A percentile compares a stretch with the other conserved stretches of the same genome.
Evolutionary conservation across 2,329 filamentous ascomycete genomes (phyloP).

Genomic region (Orbilia brochopaga): DNA sequence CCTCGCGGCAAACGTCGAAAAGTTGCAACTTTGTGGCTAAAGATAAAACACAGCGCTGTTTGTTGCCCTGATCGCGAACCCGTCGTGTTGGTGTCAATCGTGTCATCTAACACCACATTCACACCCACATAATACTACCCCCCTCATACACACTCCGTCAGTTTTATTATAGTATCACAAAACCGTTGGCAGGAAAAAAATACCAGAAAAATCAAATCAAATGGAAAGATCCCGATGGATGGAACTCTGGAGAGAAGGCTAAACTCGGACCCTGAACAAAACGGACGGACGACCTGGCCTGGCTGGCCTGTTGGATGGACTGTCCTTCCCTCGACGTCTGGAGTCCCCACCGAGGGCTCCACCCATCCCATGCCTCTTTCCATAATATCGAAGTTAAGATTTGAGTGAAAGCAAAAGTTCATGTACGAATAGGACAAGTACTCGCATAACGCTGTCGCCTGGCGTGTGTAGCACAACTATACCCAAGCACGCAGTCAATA

Average conservation of each 20-base stretch:
- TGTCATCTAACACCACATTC: too few relatives aligned
- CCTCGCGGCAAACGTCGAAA: not conserved
- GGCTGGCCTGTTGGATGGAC: constrained; percentile 2
- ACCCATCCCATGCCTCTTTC: not conserved
- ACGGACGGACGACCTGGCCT: not conserved
- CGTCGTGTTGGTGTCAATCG: not conserved
- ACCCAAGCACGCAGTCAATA: too few relatives aligned
- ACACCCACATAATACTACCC: too few relatives aligned
- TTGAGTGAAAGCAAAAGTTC: not conserved
- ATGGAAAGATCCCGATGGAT: too few relatives aligned
- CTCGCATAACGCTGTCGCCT: too few relatives aligned
- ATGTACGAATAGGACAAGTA: too few relatives aligned
- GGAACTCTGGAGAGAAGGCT: not conserved
- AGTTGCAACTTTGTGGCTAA: not conserved
- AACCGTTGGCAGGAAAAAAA: not conserved
- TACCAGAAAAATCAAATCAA: not conserved
- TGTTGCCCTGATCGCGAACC: not conserved
- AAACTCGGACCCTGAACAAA: not conserved
- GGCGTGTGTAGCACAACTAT: too few relatives aligned
- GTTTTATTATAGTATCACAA: too few relatives aligned
- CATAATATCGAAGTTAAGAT: not conserved
- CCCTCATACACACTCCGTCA: too few relatives aligned
- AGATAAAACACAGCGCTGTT: constrained; percentile 2
- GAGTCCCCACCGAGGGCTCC: not conserved
- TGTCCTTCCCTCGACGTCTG: not conserved